These are phyloP conservation scores for Durotheca rogersii DNA, from an alignment of 495 filamentous ascomycete species.

Conservation along the genomic window DNA sequence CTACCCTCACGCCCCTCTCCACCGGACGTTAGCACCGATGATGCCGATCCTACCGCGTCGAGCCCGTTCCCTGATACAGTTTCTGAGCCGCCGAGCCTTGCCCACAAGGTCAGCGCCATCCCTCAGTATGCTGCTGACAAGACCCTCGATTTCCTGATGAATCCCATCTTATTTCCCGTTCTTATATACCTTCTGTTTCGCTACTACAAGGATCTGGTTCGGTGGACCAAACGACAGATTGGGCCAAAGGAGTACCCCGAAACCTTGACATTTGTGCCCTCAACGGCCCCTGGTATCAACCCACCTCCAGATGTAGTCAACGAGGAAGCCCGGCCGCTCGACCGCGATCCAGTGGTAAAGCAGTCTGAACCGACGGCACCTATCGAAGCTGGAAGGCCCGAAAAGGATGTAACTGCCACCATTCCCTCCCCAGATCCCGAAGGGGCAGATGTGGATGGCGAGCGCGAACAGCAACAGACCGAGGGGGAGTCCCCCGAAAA, in stretches of 20 bases:
- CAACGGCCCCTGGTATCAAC: constrained; percentile 8
- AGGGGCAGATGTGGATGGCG: constrained; percentile 38
- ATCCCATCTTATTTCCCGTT: constrained; percentile 47
- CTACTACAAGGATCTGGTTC: constrained; percentile 39
- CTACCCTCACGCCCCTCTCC: constrained; percentile 28
- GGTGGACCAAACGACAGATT: constrained; percentile 22
- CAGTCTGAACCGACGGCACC: neutral
- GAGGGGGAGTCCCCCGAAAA: constrained; percentile 40
- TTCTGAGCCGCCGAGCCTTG: constrained; percentile 33
- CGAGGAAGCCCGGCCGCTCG: constrained; percentile 1
- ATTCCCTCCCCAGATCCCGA: constrained; percentile 36
- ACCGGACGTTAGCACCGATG: constrained; percentile 13
- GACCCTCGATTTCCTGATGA: constrained; percentile 47
- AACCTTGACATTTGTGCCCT: constrained; percentile 21
- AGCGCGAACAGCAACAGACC: constrained; percentile 38
- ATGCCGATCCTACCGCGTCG: constrained; percentile 20
- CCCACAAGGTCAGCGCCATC: constrained; percentile 39
- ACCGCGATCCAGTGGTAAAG: constrained; percentile 2
- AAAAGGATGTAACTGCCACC: constrained; percentile 9
- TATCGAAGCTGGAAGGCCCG: neutral
- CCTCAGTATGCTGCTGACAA: constrained; percentile 40
- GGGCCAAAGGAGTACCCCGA: constrained; percentile 20
- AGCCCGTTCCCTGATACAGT: constrained; percentile 22
- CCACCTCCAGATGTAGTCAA: neutral
- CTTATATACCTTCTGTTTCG: constrained; percentile 35